phyloP scores from a whole-genome alignment of 257 asterid genomes.

The Solanum medicagineum region DNA sequence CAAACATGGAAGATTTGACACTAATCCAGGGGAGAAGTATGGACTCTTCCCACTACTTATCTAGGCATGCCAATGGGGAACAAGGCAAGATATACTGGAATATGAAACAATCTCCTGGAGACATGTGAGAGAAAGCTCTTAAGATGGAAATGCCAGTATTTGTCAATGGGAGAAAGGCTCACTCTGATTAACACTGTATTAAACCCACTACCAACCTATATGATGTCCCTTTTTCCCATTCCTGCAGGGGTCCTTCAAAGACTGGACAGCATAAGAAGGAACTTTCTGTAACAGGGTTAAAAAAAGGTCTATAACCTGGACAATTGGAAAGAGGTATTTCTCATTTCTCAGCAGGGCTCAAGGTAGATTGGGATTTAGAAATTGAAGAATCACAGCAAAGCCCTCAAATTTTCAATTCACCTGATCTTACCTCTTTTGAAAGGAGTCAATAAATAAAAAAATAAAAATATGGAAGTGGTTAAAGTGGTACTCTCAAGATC shows the following conservation, averaged over 20 bases:
- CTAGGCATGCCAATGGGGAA: not conserved
- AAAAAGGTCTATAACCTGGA: not conserved
- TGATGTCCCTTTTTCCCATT: not conserved
- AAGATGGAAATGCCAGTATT: not conserved
- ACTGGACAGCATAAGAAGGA: not conserved
- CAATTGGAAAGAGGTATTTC: not conserved
- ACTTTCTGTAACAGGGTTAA: not conserved
- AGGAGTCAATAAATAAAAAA: not conserved
- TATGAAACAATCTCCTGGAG: not conserved
- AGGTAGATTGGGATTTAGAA: not conserved
- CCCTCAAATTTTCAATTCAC: not conserved
- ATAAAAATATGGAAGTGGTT: not conserved
- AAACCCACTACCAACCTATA: not conserved
- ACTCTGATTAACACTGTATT: not conserved
- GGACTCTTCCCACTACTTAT: not conserved
- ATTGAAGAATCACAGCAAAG: not conserved
- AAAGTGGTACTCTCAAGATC: not conserved
- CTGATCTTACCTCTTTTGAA: not conserved
- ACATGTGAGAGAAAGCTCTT: not conserved
- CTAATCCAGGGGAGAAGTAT: not conserved
- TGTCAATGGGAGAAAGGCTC: not conserved
- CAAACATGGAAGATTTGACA: not conserved
- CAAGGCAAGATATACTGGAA: not conserved
- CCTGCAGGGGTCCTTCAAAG: not conserved
- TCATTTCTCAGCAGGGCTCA: not conserved